phyloP scores from a whole-genome alignment of 176 grass and related monocot genomes.

The Otatea glauca region DNA sequence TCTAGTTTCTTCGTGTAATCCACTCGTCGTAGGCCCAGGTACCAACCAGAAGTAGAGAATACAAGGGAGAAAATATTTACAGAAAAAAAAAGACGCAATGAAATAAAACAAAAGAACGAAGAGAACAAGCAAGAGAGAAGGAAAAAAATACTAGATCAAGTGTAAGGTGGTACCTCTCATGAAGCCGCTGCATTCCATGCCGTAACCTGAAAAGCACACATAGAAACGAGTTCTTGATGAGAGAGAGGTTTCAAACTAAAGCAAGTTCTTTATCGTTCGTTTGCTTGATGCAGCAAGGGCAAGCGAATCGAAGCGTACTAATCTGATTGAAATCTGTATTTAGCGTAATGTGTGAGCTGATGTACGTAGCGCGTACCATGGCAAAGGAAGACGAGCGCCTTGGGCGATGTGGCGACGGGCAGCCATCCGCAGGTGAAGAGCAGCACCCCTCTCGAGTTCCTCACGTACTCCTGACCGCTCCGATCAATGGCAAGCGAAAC shows the following conservation, averaged over 20 bases:
- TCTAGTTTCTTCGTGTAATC: not conserved
- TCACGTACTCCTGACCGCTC: constrained; percentile 70
- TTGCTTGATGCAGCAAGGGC: not conserved
- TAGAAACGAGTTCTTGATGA: not conserved
- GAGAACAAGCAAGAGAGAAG: not conserved
- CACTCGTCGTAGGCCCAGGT: not conserved
- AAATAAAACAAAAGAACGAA: not conserved
- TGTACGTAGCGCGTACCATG: constrained; percentile 54
- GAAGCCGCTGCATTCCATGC: constrained; percentile 91
- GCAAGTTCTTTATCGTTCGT: not conserved
- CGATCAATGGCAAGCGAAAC: not conserved
- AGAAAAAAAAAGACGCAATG: not conserved
- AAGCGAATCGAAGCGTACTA: not conserved
- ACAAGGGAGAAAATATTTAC: not conserved
- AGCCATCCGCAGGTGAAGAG: constrained; percentile 98
- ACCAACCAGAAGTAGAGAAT: not conserved
- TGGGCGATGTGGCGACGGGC: constrained; percentile 58
- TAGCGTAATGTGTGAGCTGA: no score
- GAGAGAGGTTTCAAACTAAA: not conserved
- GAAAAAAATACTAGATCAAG: not conserved
- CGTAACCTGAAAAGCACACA: constrained; percentile 61
- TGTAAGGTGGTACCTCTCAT: constrained; percentile 69
- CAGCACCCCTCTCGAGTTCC: constrained; percentile 73
- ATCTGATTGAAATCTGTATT: not conserved
- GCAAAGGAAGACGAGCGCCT: constrained; percentile 96